Base-by-base conservation (phyloP, 768 basidiomycete species). In the Multifurca ochricompacta region DNA sequence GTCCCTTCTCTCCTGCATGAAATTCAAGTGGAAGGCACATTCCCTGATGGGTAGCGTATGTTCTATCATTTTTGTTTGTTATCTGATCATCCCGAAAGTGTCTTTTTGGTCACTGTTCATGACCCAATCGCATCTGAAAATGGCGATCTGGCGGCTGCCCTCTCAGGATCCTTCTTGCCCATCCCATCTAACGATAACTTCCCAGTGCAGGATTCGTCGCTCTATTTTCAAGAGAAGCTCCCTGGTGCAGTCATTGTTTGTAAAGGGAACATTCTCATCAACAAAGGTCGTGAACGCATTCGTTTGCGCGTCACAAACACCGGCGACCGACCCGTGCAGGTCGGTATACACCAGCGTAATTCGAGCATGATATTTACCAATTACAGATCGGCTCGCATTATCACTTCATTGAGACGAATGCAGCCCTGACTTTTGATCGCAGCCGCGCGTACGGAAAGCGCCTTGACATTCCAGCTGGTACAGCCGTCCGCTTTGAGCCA, bases 61-160 rank as follows among this genome's bases (percentile, higher is more conserved):
- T 30, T 36, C 23, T 37, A 16, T 19, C 8, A 10, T n/a, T 30
- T 23, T 30, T 21, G 34, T 44, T 56, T 23, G 34, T 54, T 34
- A 51, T 43, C 50, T 63, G 65, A 56, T 51, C n/a, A 13, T n/a
- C 37, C 14, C 3, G 30, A 6, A 57, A 88, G 85, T 1, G 87
- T 91, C 0, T 99, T 98, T 71, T 78, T 99, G n/a, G 94, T 98
- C 34, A 95, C 95, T 0, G 91, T 98, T 1, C 94, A 97, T 64
- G 87, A 95, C 62, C 95, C 96, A 18, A 85, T 99, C 58, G 91
- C 86, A 66, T 84, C 91, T 0, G 83, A 91, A 54, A 69, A 77
- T 36, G 91, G 92, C 0, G 72, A 94, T 64, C 71, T 97, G 18
- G 71, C 71, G 4, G 79, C 83, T n/a, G 94, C 95, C 0, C 75